Evolutionary conservation across 768 basidiomycete species (phyloP), one percentile per base, ranked within the genome.

Genomic region (Mycena galericulata): DNA sequence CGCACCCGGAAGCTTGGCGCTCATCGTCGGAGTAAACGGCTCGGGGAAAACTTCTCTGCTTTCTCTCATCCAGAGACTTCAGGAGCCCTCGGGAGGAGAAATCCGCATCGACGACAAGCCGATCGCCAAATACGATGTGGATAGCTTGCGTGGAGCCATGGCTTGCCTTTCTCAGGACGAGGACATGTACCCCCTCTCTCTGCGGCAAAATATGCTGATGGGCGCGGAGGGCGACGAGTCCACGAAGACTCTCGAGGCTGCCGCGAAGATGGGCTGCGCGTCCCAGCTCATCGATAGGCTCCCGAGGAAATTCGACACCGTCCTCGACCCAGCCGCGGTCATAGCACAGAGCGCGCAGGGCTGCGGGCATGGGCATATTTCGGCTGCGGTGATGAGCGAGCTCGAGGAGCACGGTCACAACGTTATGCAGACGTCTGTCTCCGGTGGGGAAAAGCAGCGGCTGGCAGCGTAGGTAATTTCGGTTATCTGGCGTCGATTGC

Each of bases 401-500:
- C 74, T 86, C 22, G 62, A 72, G 8, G 54, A 58, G 4, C 77
- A 82, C 65, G 75, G 79, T 1, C 69, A 79, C 6, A 66, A 67
- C 34, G 49, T 56, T 30, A 78, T 79, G 72, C 57, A 74, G 60
- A 72, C 79, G 62, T 65, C 78, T 65, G 67, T 85, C 47, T 79
- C 83, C 55, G 84, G 79, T 22, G 87, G 85, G 2, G 87, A 88
- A 72, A 82, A 74, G 49, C 88, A 88, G 73, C 79, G 85, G 1
- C 68, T 88, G 11, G 78, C 84, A 9, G 86, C 84, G 87, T 87
- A 70, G 58, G 86, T 82, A 0, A 20, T 68, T 65, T 62, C 34
- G 8, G 18, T 24, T 24, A 50, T 10, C 10, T 1, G 2, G 22
- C 45, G 36, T 8, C 30, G 27, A 47, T 18, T 27, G 32, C 27